Evolutionary conservation across 1,139 yeast species (phyloP).

Genomic region (Candida pseudocylindracea): DNA sequence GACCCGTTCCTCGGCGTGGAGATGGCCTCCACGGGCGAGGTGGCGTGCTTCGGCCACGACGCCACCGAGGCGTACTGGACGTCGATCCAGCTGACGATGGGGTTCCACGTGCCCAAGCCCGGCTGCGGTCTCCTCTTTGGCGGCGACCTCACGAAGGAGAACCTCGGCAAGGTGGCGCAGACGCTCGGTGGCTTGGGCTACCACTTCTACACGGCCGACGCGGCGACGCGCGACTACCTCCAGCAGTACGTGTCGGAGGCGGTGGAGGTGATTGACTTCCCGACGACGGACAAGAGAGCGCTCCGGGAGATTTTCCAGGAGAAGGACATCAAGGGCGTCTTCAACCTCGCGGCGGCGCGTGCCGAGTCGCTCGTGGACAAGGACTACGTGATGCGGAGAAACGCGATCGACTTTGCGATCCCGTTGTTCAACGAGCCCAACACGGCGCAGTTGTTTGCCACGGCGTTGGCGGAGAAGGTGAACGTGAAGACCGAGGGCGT

Average conservation of each 20-base stretch:
- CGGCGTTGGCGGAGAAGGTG: conserved; percentile 57
- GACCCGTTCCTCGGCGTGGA: conserved; percentile 98
- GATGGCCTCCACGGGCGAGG: conserved; percentile 98
- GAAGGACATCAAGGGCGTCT: conserved; percentile 64
- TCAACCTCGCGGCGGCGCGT: conserved; percentile 78
- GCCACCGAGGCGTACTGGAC: conserved; percentile 92
- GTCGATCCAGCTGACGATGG: conserved; percentile 90
- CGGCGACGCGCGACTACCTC: conserved; percentile 50
- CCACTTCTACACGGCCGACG: conserved; percentile 59
- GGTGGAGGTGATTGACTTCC: conserved; percentile 62
- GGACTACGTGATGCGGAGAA: conserved; percentile 96
- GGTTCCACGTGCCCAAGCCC: conserved; percentile 81
- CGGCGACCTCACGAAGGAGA: conserved; percentile 61
- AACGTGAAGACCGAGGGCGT: conserved; percentile 29
- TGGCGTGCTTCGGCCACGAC: conserved; percentile 85
- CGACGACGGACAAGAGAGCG: conserved; percentile 80
- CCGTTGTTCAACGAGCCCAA: conserved; percentile 94
- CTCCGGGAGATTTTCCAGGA: conserved; percentile 83
- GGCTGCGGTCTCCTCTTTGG: conserved; percentile 83
- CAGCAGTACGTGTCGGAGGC: conserved; percentile 20
- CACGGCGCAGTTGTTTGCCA: conserved; percentile 72
- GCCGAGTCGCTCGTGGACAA: conserved; percentile 71
- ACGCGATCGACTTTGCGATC: conserved; percentile 93
- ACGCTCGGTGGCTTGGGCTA: conserved; percentile 56
- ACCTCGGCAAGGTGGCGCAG: conserved; percentile 52